Evolutionary conservation across 176 grass and related monocot genomes (phyloP).

Genomic region (Puya raimondii): DNA sequence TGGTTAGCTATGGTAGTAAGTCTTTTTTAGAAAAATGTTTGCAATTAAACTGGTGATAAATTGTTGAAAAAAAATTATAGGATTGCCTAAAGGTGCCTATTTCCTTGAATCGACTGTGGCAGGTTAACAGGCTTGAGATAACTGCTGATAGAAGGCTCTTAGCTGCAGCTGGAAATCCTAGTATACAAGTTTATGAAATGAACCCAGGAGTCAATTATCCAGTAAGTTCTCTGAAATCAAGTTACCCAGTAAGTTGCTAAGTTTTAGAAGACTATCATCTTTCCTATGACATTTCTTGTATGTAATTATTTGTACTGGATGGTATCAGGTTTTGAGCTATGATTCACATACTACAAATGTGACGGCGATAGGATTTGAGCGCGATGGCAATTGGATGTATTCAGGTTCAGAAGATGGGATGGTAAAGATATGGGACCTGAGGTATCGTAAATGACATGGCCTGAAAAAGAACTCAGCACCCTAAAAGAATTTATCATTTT

Average conservation of each 20-base stretch:
- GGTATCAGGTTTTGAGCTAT: constrained; percentile 73
- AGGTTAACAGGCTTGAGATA: constrained; percentile 95
- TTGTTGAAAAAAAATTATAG: too few relatives aligned
- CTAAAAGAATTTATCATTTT: too few relatives aligned
- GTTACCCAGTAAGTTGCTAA: too few relatives aligned
- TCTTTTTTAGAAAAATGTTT: too few relatives aligned
- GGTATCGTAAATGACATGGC: constrained; percentile 18
- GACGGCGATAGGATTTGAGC: constrained; percentile 94
- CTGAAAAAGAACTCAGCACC: too few relatives aligned
- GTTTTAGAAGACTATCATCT: too few relatives aligned
- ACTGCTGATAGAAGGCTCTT: constrained; percentile 80
- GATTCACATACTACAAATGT: constrained; percentile 99
- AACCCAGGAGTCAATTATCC: constrained; percentile 74
- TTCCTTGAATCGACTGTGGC: constrained; percentile 29
- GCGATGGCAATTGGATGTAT: constrained; percentile 99
- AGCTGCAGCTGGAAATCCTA: constrained; percentile 87
- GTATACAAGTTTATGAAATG: constrained; percentile 86
- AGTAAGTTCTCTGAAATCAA: constrained; percentile 17
- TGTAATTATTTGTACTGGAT: too few relatives aligned
- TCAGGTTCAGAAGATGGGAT: constrained; percentile 95
- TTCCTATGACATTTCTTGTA: too few relatives aligned
- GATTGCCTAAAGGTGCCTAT: too few relatives aligned
- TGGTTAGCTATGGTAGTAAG: too few relatives aligned
- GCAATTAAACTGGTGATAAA: too few relatives aligned
- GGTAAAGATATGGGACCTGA: constrained; percentile 94